phyloP scores from a whole-genome alignment of 1,284 basidiomycete genomes.

The Rhodotorula sp. region DNA sequence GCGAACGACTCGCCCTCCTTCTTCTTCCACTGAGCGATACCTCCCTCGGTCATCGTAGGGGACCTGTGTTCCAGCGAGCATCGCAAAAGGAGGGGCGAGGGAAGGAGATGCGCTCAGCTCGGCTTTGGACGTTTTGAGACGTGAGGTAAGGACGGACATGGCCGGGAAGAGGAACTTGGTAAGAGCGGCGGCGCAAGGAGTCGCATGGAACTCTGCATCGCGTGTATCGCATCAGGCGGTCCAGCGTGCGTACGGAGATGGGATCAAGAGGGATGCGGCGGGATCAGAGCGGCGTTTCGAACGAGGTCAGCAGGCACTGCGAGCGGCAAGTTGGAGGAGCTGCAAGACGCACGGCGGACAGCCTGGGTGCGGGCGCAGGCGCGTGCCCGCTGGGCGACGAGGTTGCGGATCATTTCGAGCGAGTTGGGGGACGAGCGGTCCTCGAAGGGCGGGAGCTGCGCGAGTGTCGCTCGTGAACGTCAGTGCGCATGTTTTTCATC shows the following conservation, averaged over 20 bases:
- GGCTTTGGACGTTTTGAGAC: neutral
- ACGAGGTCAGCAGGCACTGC: no score
- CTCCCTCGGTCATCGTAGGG: conserved; percentile 99
- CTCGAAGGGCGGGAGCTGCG: neutral
- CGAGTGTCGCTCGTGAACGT: no score
- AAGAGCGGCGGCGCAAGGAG: conserved; percentile 72
- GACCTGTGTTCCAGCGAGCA: conserved; percentile 90
- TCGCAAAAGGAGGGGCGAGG: conserved; percentile 79
- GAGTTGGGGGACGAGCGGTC: conserved; percentile 7
- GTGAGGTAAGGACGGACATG: conserved; percentile 58
- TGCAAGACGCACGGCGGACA: conserved; percentile 15
- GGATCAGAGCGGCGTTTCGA: neutral
- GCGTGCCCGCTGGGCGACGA: conserved; percentile 33
- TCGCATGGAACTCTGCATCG: conserved; percentile 71
- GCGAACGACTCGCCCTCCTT: conserved; percentile 88
- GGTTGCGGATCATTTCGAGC: conserved; percentile 16
- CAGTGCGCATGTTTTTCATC: no score
- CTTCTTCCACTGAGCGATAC: conserved; percentile 96
- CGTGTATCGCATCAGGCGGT: neutral
- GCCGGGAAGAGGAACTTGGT: conserved; percentile 95
- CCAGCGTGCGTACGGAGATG: neutral
- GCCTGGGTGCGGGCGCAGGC: conserved; percentile 18
- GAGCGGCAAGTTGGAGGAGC: neutral
- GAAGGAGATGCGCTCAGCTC: conserved; percentile 50
- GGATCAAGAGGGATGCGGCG: neutral